Conservation (phyloP, 768 basidiomycete species). For the Tulasnella sp. region DNA sequence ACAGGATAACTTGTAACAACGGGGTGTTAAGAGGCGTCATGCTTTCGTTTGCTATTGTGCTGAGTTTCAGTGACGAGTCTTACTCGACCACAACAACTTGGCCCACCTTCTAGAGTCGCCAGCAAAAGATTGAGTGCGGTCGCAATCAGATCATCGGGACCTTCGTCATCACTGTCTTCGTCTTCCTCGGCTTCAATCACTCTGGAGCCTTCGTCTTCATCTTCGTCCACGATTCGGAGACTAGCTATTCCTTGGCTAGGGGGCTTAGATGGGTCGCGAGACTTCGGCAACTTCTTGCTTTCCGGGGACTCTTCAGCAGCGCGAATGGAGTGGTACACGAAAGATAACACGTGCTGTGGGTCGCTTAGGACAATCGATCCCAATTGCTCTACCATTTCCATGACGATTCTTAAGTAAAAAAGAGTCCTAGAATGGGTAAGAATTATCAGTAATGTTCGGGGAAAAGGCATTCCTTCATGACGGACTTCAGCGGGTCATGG, state of each 20-base stretch:
- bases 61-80: background rate
- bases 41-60: conserved; percentile 46
- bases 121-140: conserved; percentile 79
- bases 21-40: conserved; percentile 60
- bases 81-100: background rate
- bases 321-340: conserved; percentile 74
- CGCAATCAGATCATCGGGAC: conserved; percentile 56
- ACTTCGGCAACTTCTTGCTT: conserved; percentile 26
- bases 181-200: conserved; percentile 43
- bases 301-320: conserved; percentile 33
- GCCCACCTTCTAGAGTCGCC: conserved; percentile 76
- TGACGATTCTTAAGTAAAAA: conserved; percentile 71
- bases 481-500: conserved; percentile 35
- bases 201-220: conserved; percentile 38
- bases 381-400: conserved; percentile 73
- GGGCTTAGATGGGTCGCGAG: conserved; percentile 37
- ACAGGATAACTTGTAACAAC: conserved; percentile 66
- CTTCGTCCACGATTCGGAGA: conserved; percentile 43
- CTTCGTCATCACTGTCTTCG: conserved; percentile 53
- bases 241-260: conserved; percentile 30
- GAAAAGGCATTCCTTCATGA: conserved; percentile 32
- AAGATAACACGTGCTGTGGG: conserved; percentile 72
- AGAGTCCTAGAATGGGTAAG: conserved; percentile 47
- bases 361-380: conserved; percentile 58
- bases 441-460: background rate